Base-by-base conservation (phyloP, 768 basidiomycete species). In the Neoboletus subvelutipes region DNA sequence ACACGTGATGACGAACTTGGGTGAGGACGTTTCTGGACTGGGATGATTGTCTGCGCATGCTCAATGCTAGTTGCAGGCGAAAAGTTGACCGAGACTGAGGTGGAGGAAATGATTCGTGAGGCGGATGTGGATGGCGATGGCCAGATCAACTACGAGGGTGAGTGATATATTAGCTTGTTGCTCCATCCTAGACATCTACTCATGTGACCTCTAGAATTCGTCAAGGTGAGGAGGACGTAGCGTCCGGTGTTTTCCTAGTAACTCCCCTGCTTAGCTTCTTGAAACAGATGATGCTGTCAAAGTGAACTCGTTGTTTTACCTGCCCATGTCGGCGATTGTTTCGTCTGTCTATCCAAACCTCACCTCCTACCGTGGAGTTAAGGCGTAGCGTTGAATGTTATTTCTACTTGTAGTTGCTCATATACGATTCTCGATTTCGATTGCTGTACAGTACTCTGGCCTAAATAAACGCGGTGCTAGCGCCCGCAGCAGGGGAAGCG, bases 91-190 rank as follows among this genome's bases (percentile, higher is more conserved):
- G 92, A 94, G 61, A 79, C 68, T 9, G 94, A 96, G 74, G 92
- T 95, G 61, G 90, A 92, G 58, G 94, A 95, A 79, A 95, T 97
- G 94, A 97, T 97, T 71, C 86, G 93, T 53, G 94, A 97, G 76
- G 94, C 94, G 55, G 94, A 97, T 70, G 81, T 92, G 50, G 92
- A 97, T 68, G 94, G 94, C 50, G 92, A 94, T 71, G 92, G 92
- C n/a, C 90, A 92, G 76, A 90, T 92, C 76, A 88, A 91, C 75
- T 93, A 90, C 69, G 86, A 90, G 2, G 88, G 88, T 87, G 57
- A 55, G 81, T 67, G 62, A 9, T 22, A 20, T 33, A 11, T 20
- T 1, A 8, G 40, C n/a, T 41, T 22, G 1, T 6, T 17, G 6
- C 6, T 34, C 37, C 46, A 37, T 43, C 37, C 55, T 56, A 22